Conservation (phyloP, 257 asterid genomes). For the Solanum medicagineum region DNA sequence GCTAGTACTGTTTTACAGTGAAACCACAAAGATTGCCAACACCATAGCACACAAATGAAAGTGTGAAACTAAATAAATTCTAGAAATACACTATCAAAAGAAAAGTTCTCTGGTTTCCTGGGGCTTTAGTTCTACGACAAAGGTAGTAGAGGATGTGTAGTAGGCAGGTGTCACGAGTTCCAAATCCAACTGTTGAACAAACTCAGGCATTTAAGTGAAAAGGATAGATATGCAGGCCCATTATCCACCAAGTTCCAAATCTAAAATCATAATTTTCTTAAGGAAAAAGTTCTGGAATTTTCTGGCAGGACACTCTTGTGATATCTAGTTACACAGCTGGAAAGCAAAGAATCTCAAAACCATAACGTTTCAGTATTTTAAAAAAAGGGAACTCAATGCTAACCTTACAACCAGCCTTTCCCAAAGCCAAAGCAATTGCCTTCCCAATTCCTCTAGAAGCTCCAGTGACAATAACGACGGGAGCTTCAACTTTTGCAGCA, state of each 20-base stretch:
- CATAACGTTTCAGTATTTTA: not conserved
- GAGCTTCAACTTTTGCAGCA: conserved; percentile 3
- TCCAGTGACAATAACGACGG: conserved; percentile 11
- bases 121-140: not conserved
- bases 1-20: not conserved
- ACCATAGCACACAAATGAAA: not conserved
- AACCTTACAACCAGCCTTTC: conserved; percentile 18
- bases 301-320: not conserved
- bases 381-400: not conserved
- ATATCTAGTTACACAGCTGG: not conserved
- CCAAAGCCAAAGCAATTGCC: conserved; percentile 13
- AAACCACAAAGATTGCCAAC: not conserved
- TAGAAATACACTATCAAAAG: not conserved
- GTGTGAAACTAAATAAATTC: not conserved
- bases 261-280: not conserved
- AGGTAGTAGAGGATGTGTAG: not conserved
- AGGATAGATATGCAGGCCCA: not conserved
- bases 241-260: not conserved
- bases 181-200: not conserved
- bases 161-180: not conserved
- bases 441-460: conserved; percentile 19
- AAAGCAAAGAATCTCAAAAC: not conserved
- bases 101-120: not conserved
- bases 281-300: no score
- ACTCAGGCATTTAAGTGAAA: not conserved